Evolutionary conservation across 345 rosid species (phyloP).

Genomic region (Theobroma cacao): DNA sequence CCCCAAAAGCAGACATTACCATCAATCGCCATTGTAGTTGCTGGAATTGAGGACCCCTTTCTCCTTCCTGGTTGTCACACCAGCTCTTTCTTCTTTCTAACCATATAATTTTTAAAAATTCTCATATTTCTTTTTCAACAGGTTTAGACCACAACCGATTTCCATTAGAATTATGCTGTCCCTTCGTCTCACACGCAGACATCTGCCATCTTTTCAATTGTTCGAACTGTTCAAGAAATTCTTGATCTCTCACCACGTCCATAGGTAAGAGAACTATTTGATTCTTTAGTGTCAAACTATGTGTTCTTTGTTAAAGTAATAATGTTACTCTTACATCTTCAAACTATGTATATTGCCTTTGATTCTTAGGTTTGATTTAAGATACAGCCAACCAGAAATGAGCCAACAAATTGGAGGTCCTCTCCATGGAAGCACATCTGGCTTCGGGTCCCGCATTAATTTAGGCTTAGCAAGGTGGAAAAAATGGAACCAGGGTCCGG

Average conservation of each 20-base stretch:
- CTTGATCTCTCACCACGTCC: not conserved
- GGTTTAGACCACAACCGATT: not conserved
- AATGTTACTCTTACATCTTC: not conserved
- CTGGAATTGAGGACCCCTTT: not conserved
- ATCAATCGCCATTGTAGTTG: slow-evolving; percentile 2
- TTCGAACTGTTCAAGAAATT: not conserved
- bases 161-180: not conserved
- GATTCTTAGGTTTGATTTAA: not conserved
- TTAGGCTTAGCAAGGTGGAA: not conserved
- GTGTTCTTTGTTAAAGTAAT: no score
- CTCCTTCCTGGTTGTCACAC: not conserved
- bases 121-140: not conserved
- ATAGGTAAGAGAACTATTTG: not conserved
- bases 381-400: not conserved
- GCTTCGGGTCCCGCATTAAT: not conserved
- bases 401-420: not conserved
- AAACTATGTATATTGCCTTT: not conserved
- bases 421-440: not conserved
- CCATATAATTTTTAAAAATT: not conserved
- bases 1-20: not conserved
- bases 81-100: not conserved
- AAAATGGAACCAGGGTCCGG: not conserved
- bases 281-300: not conserved
- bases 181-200: not conserved
- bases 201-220: not conserved